Conservation (phyloP, 192 early-diverging fungal species). For the Rhizophlyctis rosea region DNA sequence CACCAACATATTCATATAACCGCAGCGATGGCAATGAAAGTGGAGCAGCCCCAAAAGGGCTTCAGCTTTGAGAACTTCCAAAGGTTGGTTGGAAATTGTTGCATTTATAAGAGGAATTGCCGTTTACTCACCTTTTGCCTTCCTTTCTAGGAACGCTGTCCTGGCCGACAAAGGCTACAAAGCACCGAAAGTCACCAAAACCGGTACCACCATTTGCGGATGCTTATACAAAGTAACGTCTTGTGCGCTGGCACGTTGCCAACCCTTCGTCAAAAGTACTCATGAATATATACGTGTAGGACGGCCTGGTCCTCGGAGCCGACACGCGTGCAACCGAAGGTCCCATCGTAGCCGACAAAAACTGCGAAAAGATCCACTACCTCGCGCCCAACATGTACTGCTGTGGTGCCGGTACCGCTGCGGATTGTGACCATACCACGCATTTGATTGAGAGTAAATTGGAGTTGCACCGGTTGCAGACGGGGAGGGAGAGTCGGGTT, state of each 20-base stretch:
- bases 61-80: conserved; percentile 87
- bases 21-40: conserved; percentile 14
- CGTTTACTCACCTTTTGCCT: conserved; percentile 12
- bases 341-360: conserved; percentile 97
- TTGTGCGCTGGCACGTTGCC: too few species aligned
- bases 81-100: conserved; percentile 45
- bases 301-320: conserved; percentile 91
- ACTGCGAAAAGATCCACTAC: conserved; percentile 99
- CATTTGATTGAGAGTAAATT: conserved; percentile 88
- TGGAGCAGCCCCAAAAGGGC: conserved; percentile 52
- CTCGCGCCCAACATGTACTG: conserved; percentile 97
- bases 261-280: too few species aligned
- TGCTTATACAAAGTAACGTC: conserved; percentile 76
- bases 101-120: conserved; percentile 3
- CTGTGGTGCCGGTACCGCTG: conserved; percentile 98
- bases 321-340: conserved; percentile 96
- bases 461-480: conserved; percentile 87
- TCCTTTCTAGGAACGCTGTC: conserved; percentile 61
- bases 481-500: conserved; percentile 83
- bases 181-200: conserved; percentile 82
- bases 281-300: conserved; percentile 37
- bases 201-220: conserved; percentile 97
- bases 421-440: conserved; percentile 96
- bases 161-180: conserved; percentile 74
- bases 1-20: too few species aligned